A percentile compares a stretch with the other conserved stretches of the same genome.
These are phyloP conservation scores for Neophaeococcomyces mojaviensis DNA, from an alignment of 2,329 filamentous ascomycete species.

Conservation along the genomic window DNA sequence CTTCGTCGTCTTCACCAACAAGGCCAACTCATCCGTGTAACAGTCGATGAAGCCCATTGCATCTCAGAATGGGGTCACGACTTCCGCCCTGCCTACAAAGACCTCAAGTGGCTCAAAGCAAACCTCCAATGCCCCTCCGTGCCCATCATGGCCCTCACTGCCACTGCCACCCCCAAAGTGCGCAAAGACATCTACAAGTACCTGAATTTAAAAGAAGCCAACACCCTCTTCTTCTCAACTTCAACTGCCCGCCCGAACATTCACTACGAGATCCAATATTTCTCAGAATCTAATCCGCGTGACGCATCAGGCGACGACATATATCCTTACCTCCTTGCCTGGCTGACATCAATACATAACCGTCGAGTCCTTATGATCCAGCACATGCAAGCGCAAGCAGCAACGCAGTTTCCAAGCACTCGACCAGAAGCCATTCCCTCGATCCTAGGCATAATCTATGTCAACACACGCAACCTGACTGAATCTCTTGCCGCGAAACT, in stretches of 20 bases:
- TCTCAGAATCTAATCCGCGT: constrained; percentile 27
- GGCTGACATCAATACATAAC: constrained; percentile 66
- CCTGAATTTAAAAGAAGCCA: constrained; percentile 54
- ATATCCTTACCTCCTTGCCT: constrained; percentile 65
- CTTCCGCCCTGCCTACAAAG: constrained; percentile 87
- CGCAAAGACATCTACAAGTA: constrained; percentile 73
- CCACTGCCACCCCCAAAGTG: constrained; percentile 76
- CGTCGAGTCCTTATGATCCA: constrained; percentile 54
- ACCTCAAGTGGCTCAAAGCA: constrained; percentile 75
- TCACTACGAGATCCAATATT: constrained; percentile 77
- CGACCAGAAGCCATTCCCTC: constrained; percentile 17
- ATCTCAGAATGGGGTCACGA: constrained; percentile 98
- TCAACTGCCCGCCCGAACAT: constrained; percentile 77
- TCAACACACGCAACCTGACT: constrained; percentile 34
- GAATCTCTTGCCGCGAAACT: constrained; percentile 34
- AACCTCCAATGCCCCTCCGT: constrained; percentile 65
- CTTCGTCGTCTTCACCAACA: constrained; percentile 69
- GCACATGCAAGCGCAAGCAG: constrained; percentile 27
- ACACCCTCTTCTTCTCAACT: constrained; percentile 65
- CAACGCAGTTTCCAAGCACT: constrained; percentile 22
- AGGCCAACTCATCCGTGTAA: constrained; percentile 76
- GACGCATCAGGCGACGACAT: constrained; percentile 65
- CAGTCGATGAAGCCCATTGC: constrained; percentile 91
- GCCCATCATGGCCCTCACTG: constrained; percentile 86
- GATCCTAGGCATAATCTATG: constrained; percentile 42